Evolutionary conservation across 345 rosid genomes (phyloP).

Genomic region (Populus pruinosa): DNA sequence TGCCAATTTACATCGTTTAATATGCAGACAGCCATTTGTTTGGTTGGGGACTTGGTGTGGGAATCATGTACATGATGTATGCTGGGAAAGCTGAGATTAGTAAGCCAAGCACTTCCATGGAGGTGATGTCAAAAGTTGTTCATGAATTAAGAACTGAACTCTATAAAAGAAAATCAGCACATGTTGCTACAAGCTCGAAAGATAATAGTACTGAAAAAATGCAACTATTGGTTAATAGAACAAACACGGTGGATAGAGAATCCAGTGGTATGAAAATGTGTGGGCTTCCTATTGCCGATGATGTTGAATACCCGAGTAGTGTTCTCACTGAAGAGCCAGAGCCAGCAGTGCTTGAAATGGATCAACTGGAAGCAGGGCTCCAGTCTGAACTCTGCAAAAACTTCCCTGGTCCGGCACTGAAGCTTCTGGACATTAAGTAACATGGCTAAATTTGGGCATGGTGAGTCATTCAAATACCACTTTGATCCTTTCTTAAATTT

Average conservation of each 20-base stretch:
- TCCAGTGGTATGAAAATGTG: constrained; percentile 24
- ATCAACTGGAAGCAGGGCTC: constrained; percentile 74
- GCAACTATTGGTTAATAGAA: constrained; percentile 17
- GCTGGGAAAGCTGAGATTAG: constrained; percentile 60
- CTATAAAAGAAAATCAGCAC: constrained; percentile 42
- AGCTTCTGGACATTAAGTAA: constrained; percentile 17
- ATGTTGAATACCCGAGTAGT: constrained; percentile 67
- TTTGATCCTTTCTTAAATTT: constrained; percentile 1
- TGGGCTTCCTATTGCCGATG: constrained; percentile 29
- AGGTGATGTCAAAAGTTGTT: constrained; percentile 66
- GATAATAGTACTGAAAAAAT: constrained; percentile 15
- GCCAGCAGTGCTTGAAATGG: constrained; percentile 46
- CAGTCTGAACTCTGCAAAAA: constrained; percentile 78
- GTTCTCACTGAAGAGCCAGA: constrained; percentile 79
- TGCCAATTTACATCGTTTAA: background rate
- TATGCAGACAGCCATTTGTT: constrained; percentile 51
- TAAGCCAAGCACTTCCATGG: constrained; percentile 55
- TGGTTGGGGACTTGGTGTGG: constrained; percentile 63
- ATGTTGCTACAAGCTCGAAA: constrained; percentile 21
- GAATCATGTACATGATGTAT: constrained; percentile 82
- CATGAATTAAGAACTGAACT: constrained; percentile 69
- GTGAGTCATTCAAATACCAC: constrained; percentile 31
- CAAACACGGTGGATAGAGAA: constrained; percentile 25
- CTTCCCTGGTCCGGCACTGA: constrained; percentile 37
- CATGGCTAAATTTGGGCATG: constrained; percentile 26